Conservation (phyloP, 805 yeast genomes). For the Candida stauntonica region DNA sequence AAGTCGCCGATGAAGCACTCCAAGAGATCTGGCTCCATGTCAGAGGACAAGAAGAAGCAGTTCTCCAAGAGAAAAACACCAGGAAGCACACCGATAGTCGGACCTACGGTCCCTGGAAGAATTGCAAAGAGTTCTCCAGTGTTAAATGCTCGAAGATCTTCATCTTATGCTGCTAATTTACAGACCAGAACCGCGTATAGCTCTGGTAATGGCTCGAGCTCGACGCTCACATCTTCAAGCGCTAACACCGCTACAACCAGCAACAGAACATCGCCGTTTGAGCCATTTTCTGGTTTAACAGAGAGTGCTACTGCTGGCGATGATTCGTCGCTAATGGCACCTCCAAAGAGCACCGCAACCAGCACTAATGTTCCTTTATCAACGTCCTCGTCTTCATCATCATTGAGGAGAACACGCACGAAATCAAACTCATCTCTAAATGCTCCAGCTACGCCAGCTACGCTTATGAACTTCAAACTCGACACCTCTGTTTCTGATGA, state of each 20-base stretch:
- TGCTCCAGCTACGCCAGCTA: slow-evolving; percentile 27
- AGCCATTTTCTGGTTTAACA: slow-evolving; percentile 1
- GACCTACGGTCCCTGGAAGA: slow-evolving; percentile 32
- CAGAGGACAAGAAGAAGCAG: slow-evolving; percentile 24
- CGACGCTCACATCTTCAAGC: slow-evolving; percentile 3
- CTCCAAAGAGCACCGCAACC: slow-evolving; percentile 17
- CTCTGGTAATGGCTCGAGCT: neutral
- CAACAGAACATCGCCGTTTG: neutral
- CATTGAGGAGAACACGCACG: slow-evolving; percentile 21
- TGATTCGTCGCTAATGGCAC: slow-evolving; percentile 15
- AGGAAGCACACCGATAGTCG: slow-evolving; percentile 34
- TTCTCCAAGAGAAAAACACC: slow-evolving; percentile 36
- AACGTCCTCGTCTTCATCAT: slow-evolving; percentile 2
- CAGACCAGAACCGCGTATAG: neutral
- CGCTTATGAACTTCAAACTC: slow-evolving; percentile 23
- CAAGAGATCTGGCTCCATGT: slow-evolving; percentile 18
- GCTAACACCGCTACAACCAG: neutral
- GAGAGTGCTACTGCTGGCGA: slow-evolving; percentile 4
- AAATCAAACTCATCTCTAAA: slow-evolving; percentile 21
- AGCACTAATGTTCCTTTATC: neutral
- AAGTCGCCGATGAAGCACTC: slow-evolving; percentile 25
- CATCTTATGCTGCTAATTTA: slow-evolving; percentile 17
- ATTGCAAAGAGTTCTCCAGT: slow-evolving; percentile 36
- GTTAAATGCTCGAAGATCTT: slow-evolving; percentile 28
- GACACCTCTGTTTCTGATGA: slow-evolving; percentile 7